These are phyloP conservation scores for Aspergillus eucalypticola DNA, from an alignment of 2,329 filamentous ascomycete species.

Conservation along the genomic window DNA sequence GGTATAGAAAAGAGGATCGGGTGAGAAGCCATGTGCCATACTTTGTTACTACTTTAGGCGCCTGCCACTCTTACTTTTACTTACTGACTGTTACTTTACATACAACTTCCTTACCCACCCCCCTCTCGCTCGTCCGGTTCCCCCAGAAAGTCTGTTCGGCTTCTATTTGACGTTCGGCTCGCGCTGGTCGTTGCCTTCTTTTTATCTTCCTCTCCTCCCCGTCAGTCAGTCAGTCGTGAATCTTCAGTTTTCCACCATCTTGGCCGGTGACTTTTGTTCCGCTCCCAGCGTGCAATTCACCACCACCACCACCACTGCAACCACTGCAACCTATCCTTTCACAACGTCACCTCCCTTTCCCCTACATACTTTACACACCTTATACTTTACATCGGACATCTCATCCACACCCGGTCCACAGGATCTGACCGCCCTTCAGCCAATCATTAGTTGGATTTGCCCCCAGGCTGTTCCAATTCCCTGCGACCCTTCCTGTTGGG, in stretches of 20 bases:
- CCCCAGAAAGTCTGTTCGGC: conserved; percentile 22
- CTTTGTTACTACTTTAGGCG: neutral
- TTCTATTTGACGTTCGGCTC: conserved; percentile 24
- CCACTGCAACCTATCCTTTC: neutral
- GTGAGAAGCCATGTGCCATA: conserved; percentile 12
- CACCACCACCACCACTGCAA: neutral
- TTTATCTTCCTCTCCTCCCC: conserved; percentile 5
- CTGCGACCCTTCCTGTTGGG: conserved; percentile 17
- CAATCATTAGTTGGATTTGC: conserved; percentile 20
- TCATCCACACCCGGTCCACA: conserved; percentile 15
- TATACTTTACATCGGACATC: neutral
- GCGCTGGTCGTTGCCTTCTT: conserved; percentile 9
- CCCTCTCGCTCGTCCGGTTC: conserved; percentile 17
- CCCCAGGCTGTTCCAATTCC: conserved; percentile 11
- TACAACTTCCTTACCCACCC: conserved; percentile 14
- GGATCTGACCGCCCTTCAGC: conserved; percentile 24
- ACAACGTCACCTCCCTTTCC: neutral
- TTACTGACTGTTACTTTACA: conserved; percentile 6
- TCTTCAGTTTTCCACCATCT: neutral
- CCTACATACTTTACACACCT: neutral
- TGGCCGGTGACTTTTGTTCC: neutral
- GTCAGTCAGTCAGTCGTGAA: neutral
- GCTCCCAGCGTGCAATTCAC: too few relatives aligned
- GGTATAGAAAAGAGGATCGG: neutral
- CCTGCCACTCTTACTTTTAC: conserved; percentile 2